Base-by-base conservation (phyloP, 208 protist species). In the Trypanosoma conorhini region DNA sequence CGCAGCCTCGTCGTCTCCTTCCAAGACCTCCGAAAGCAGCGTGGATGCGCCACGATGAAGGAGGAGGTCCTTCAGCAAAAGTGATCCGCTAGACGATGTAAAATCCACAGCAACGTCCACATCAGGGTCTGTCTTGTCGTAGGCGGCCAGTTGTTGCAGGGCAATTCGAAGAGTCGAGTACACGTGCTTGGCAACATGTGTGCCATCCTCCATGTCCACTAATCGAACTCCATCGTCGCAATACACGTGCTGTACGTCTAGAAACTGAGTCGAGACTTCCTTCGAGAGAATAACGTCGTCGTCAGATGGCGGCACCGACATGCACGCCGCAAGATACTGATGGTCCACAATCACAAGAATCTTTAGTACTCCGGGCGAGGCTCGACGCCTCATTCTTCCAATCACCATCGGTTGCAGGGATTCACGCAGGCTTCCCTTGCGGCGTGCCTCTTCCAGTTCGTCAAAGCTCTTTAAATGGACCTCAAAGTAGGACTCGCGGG, bases 401-500 rank as follows among this genome's bases (percentile, higher is more conserved):
- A 91, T 52, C 35, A 88, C 63, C 10, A 76, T 40, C 7, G 67
- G 50, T 0, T 82, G 55, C 22, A 92, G 67, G 48, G 82, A 74
- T 30, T 80, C 78, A 15, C 86, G 81, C 13, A 91, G 54, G 5
- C 74, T 76, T n/a, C 77, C 79, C n/a, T 73, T 74, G 38, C 86
- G 81, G n/a, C 84, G 74, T 19, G 80, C 79, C 52, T 90, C 85
- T 64, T 88, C 79, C 56, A 95, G 77, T 72, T 83, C 74, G 22
- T 75, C 85, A 65, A 91, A 95, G 60, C 68, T 79, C 50, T 89
- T 83, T 21, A 95, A 74, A 67, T 95, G 89, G 5, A 95, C 76
- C 12, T 90, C 65, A 62, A 71, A 83, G 67, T 69, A 86, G 9
- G 69, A 74, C 57, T 89, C 76, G 55, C 69, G 46, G n/a, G 58